phyloP scores from a whole-genome alignment of 2,329 filamentous ascomycete species.

The Tolypocladium pustulatum region DNA sequence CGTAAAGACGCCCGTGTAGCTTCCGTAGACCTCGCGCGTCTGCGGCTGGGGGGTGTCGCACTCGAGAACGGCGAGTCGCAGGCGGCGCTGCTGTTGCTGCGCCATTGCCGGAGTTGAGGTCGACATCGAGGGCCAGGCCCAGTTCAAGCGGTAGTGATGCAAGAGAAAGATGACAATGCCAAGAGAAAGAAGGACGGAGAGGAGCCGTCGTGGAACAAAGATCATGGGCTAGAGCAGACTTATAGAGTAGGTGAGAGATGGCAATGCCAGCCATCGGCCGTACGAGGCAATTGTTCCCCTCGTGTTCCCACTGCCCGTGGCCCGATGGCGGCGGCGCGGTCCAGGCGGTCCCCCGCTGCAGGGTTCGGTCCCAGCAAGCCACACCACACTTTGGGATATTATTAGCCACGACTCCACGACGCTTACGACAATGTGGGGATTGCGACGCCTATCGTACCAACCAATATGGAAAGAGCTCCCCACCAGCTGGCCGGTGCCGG shows the following conservation, averaged over 20 bases:
- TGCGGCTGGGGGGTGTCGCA: slow-evolving; percentile 66
- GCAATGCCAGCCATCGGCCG: not conserved
- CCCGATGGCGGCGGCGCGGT: not conserved
- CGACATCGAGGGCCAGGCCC: not conserved
- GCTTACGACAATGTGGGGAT: not conserved
- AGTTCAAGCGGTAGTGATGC: not conserved
- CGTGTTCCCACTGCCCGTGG: not conserved
- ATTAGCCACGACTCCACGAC: not conserved
- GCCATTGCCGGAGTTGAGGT: not conserved
- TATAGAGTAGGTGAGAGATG: not conserved
- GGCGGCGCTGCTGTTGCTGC: slow-evolving; percentile 23
- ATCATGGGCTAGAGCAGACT: not conserved
- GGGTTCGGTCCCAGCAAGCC: not conserved
- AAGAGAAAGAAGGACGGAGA: not conserved
- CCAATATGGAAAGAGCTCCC: not conserved
- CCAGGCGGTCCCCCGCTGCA: not conserved
- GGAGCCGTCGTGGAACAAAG: not conserved
- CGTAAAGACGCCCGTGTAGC: slow-evolving; percentile 63
- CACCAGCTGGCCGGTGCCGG: not conserved
- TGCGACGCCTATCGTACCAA: not conserved
- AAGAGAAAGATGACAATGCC: not conserved
- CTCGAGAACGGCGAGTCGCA: slow-evolving; percentile 81
- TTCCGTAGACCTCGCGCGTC: slow-evolving; percentile 53
- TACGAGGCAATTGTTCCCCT: not conserved
- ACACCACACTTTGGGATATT: not conserved